Percentiles rank a stretch among this genome's conserved stretches.
These are phyloP conservation scores for Taxillus chinensis DNA, from an alignment of 164 flowering plant genomes.

Conservation along the genomic window DNA sequence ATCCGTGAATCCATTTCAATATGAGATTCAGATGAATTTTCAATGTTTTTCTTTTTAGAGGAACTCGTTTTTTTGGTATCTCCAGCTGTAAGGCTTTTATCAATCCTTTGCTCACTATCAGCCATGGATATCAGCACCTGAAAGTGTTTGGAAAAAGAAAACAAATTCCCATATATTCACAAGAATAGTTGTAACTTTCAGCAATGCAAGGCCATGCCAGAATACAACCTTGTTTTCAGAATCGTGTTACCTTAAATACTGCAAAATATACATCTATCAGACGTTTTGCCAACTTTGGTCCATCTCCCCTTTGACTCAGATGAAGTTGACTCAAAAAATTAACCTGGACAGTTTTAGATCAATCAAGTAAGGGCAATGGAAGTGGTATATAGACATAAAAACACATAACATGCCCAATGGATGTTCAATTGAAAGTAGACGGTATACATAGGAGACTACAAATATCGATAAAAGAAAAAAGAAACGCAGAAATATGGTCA, in stretches of 20 bases:
- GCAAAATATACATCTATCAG: slow-evolving; percentile 92
- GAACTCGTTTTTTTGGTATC: slow-evolving; percentile 16
- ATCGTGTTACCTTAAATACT: slow-evolving; percentile 62
- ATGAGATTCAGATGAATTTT: slow-evolving; percentile 37
- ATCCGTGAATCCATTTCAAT: slow-evolving; percentile 86
- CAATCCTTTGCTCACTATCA: slow-evolving; percentile 20
- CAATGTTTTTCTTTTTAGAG: slow-evolving; percentile 21
- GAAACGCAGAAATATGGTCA: too few relatives aligned
- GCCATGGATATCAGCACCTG: slow-evolving; percentile 73
- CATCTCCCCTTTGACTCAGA: slow-evolving; percentile 71
- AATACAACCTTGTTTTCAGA: neutral
- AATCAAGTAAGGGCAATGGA: neutral
- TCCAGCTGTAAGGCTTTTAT: slow-evolving; percentile 17
- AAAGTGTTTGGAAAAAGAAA: neutral
- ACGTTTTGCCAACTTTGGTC: slow-evolving; percentile 87
- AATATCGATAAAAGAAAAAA: too few relatives aligned
- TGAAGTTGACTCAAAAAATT: slow-evolving; percentile 82
- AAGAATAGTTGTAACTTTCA: neutral
- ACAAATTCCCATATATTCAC: neutral
- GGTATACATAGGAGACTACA: too few relatives aligned
- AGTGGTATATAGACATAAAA: too few relatives aligned
- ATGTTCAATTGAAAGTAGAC: too few relatives aligned
- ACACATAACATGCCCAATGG: too few relatives aligned
- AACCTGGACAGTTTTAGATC: slow-evolving; percentile 30
- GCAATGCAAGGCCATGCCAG: neutral